A percentile compares a stretch with the other conserved stretches of the same genome.
These are phyloP conservation scores for Biscutella laevigata DNA, from an alignment of 441 rosid species.

Conservation along the genomic window DNA sequence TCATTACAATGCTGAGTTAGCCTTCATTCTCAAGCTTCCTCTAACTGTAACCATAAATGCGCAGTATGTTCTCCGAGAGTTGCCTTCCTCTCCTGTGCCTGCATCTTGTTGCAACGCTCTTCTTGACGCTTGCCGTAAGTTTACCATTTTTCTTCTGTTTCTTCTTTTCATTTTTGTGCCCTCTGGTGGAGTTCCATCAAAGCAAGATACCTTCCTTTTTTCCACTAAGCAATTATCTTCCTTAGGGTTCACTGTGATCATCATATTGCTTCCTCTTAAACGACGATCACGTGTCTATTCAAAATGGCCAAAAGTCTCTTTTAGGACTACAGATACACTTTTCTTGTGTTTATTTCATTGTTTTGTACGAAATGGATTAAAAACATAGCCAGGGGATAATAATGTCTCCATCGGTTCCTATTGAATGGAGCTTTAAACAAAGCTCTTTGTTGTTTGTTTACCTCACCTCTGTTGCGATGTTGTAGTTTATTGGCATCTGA, in stretches of 20 bases:
- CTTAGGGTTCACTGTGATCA: not conserved
- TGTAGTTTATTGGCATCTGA: not conserved
- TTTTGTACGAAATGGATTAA: not conserved
- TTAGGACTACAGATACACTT: not conserved
- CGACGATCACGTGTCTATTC: not conserved
- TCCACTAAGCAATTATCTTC: not conserved
- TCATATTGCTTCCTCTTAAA: not conserved
- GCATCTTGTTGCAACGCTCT: slow-evolving; percentile 98
- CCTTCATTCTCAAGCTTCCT: slow-evolving; percentile 15
- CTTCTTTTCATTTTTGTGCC: not conserved
- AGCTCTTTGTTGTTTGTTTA: not conserved
- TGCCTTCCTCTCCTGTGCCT: slow-evolving; percentile 99
- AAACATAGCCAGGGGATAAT: not conserved
- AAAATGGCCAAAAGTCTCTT: not conserved
- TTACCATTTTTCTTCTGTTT: slow-evolving; percentile 12
- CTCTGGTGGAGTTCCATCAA: not conserved
- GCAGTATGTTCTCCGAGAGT: slow-evolving; percentile 88
- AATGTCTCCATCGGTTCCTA: not conserved
- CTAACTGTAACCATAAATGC: slow-evolving; percentile 22
- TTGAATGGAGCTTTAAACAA: not conserved
- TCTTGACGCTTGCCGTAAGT: slow-evolving; percentile 92
- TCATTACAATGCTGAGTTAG: slow-evolving; percentile 11
- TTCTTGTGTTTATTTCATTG: not conserved
- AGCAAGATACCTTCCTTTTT: not conserved
- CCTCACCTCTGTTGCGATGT: not conserved